Evolutionary conservation across 2,329 filamentous ascomycete species (phyloP), one percentile per base, ranked within the genome.

Genomic region (Ceratocystis destructans): DNA sequence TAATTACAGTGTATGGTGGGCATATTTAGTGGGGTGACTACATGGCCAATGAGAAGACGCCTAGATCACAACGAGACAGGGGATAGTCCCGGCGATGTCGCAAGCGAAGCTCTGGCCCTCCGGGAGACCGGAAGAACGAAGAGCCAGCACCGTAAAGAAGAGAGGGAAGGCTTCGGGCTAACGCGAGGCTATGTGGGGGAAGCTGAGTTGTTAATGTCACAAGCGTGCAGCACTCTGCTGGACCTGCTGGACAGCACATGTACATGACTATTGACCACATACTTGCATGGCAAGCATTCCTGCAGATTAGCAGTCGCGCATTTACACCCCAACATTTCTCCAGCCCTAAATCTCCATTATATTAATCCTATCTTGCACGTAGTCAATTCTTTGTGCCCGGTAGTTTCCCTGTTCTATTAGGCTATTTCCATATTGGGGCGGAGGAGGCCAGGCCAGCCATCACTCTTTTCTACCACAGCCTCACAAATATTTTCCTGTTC

Each of bases 1-100:
- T 4, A 33, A 33, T 44, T 10, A 15, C 7, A 62, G 15, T 37
- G 33, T 37, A 37, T 37, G 33, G 8, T 37, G 33, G 37, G 37
- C 37, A 41, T 5, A 15, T 15, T 8, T 53, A 15, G 55, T 59
- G 28, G 55, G 28, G 55, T 59, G 28, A 31, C 2, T 15, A 12
- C 2, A 28, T 59, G 59, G 15, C 64, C 64, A 66, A 66, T 66
- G 22, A 31, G 45, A 59, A 45, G n/a, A 8, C 10, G n/a, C 12
- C 31, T 41, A 46, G 31, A 45, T 22, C 17, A n/a, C 28, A 15
- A 50, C 31, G 20, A 45, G 48, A 31, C 33, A 55, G 15, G 44
- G 59, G 28, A 28, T 17, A 17, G 15, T 31, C 28, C 64, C 59
- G 31, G 64, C 64, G 64, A 66, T 62, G 64, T 66, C 64, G 59